Conservation (phyloP, 139 green algal species). For the Micractinium sp. region DNA sequence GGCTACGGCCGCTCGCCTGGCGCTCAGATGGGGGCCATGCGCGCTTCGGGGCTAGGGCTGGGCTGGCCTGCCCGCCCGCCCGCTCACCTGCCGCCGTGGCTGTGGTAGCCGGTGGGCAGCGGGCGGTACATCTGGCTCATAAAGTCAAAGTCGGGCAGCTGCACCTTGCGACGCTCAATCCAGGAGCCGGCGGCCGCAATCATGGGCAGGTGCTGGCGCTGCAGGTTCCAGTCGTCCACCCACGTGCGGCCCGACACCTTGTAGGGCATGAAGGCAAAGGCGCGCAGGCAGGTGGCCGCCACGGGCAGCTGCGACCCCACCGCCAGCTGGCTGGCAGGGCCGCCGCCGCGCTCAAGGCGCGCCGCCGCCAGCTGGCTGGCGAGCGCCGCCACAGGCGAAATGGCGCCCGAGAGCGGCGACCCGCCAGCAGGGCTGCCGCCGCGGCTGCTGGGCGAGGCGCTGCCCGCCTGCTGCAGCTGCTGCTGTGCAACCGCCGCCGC, state of each 20-base stretch:
- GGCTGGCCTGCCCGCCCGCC: neutral
- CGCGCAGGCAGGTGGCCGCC: constrained; percentile 20
- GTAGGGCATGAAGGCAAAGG: constrained; percentile 43
- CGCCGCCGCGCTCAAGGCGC: neutral
- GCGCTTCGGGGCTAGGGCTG: neutral
- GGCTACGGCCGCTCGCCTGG: too few species aligned
- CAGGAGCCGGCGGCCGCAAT: constrained; percentile 29
- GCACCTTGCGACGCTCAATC: constrained; percentile 36
- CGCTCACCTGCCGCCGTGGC: neutral
- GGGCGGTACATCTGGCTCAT: constrained; percentile 14
- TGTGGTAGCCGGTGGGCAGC: neutral
- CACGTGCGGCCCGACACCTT: constrained; percentile 28
- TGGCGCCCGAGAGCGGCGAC: neutral
- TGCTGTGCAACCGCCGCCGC: neutral
- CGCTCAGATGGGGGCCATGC: neutral
- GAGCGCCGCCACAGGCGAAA: neutral
- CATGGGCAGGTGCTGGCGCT: constrained; percentile 40
- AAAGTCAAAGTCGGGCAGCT: constrained; percentile 36
- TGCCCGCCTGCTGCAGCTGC: neutral
- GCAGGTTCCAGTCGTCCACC: constrained; percentile 33
- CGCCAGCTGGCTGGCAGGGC: neutral
- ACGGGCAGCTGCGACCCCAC: neutral
- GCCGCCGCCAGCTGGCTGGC: neutral
- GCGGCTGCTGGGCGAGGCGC: neutral
- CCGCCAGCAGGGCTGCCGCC: neutral